Evolutionary conservation across 2,329 filamentous ascomycete genomes (phyloP).

Genomic region (Phyllosticta paracitricarpa): DNA sequence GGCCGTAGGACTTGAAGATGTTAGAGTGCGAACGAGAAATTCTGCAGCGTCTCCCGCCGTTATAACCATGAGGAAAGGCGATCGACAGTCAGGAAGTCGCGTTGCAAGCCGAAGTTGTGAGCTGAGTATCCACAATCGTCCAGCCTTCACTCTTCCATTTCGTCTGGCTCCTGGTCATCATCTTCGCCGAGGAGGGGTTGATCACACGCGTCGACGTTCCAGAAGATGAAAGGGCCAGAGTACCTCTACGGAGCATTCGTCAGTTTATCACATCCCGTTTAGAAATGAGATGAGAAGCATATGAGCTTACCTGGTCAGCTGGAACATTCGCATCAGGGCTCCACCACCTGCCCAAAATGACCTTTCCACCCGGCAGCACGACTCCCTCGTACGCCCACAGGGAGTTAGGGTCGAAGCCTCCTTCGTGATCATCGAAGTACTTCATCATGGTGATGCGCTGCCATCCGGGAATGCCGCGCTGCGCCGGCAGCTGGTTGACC

Average conservation of each 20-base stretch:
- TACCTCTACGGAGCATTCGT: conserved; percentile 20
- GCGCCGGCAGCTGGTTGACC: conserved; percentile 40
- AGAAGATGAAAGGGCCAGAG: conserved; percentile 34
- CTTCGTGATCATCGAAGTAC: conserved; percentile 27
- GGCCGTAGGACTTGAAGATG: background rate
- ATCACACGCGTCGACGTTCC: conserved; percentile 25
- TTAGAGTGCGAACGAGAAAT: background rate
- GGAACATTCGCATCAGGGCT: conserved; percentile 19
- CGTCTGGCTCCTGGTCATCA: background rate
- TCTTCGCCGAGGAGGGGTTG: background rate
- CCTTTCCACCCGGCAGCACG: conserved; percentile 36
- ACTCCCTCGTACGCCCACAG: conserved; percentile 42
- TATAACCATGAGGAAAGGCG: background rate
- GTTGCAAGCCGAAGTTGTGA: background rate
- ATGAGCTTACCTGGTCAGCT: conserved; percentile 13
- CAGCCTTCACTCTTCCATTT: no score
- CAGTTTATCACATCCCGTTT: background rate
- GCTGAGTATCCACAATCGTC: background rate
- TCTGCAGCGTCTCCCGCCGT: background rate
- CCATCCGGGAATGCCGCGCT: conserved; percentile 42
- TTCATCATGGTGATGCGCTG: conserved; percentile 47
- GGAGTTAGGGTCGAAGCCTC: conserved; percentile 21
- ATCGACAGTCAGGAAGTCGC: background rate
- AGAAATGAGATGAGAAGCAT: background rate
- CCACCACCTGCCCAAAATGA: conserved; percentile 42